A percentile compares a stretch with the other conserved stretches of the same genome.
phyloP scores from a whole-genome alignment of 2,329 filamentous ascomycete species.

The Neofusicoccum laricinum region DNA sequence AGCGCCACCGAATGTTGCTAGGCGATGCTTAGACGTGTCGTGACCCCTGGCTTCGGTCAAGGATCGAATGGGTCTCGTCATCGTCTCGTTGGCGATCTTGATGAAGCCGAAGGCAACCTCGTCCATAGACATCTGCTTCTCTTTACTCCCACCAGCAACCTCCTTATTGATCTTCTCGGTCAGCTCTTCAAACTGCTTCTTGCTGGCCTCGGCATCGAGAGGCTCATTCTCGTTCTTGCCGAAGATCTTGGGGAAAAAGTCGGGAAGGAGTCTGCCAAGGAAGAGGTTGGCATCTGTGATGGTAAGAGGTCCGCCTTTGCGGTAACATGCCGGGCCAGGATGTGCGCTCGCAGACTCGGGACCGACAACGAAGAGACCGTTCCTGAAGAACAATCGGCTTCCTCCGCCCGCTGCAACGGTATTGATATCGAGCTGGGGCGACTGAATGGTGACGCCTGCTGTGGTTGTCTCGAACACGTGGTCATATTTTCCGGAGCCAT shows the following conservation, averaged over 20 bases:
- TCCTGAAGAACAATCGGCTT: conserved; percentile 79
- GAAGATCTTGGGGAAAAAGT: conserved; percentile 95
- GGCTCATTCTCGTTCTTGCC: conserved; percentile 83
- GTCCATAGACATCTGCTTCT: conserved; percentile 68
- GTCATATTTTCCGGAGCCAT: conserved; percentile 78
- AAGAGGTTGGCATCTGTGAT: conserved; percentile 83
- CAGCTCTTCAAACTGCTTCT: conserved; percentile 71
- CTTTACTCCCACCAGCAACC: conserved; percentile 56
- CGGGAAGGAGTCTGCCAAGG: conserved; percentile 77
- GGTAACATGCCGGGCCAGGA: conserved; percentile 85
- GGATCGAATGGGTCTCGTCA: conserved; percentile 86
- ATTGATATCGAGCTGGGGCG: conserved; percentile 89
- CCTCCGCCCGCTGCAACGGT: conserved; percentile 90
- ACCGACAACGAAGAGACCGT: conserved; percentile 86
- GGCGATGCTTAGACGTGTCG: conserved; percentile 83
- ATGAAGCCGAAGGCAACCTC: conserved; percentile 88
- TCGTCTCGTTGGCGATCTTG: conserved; percentile 85
- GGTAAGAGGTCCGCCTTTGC: conserved; percentile 82
- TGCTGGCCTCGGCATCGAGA: conserved; percentile 72
- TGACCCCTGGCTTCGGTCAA: conserved; percentile 91
- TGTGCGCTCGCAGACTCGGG: conserved; percentile 87
- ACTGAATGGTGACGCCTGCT: conserved; percentile 90
- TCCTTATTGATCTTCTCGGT: conserved; percentile 76
- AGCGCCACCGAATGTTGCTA: conserved; percentile 89
- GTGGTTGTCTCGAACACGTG: conserved; percentile 94